Conservation (phyloP, 768 basidiomycete species). For the Auricularia cornea region DNA sequence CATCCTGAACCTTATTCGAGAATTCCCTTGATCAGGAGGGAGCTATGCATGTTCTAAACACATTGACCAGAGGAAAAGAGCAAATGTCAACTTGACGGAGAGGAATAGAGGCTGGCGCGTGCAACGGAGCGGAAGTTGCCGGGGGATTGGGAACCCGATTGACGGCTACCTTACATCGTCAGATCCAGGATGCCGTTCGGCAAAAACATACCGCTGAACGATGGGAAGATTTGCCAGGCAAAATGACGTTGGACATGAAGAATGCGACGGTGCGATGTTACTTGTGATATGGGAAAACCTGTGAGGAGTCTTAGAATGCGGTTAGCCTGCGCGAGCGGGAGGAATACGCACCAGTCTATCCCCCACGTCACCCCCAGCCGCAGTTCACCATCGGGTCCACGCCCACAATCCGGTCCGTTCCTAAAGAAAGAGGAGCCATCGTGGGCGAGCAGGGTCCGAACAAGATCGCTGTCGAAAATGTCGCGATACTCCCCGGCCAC, state of each 20-base stretch:
- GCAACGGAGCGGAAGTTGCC: too few species aligned
- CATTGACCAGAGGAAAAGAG: too few species aligned
- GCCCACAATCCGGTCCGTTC: slow-evolving; percentile 3
- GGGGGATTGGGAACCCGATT: too few species aligned
- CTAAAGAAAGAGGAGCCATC: slow-evolving; percentile 25
- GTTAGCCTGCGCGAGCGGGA: not conserved
- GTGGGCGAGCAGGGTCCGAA: slow-evolving; percentile 14
- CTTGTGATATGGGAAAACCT: slow-evolving; percentile 31
- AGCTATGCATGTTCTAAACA: too few species aligned
- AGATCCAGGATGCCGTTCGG: not conserved
- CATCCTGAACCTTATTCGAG: too few species aligned
- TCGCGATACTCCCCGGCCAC: slow-evolving; percentile 12
- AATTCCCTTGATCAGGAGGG: too few species aligned
- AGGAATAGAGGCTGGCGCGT: too few species aligned
- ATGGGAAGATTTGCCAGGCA: slow-evolving; percentile 23
- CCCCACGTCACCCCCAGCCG: slow-evolving; percentile 22
- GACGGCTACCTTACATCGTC: too few species aligned
- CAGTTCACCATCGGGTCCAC: slow-evolving; percentile 17
- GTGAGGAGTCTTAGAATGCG: not conserved
- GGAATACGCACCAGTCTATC: slow-evolving; percentile 23
- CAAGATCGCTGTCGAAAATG: slow-evolving; percentile 24
- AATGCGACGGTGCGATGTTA: slow-evolving; percentile 27
- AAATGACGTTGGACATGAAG: slow-evolving; percentile 27
- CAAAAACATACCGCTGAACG: not conserved
- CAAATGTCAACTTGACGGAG: too few species aligned